phyloP scores from a whole-genome alignment of 768 basidiomycete species.

The Suillus discolor region DNA sequence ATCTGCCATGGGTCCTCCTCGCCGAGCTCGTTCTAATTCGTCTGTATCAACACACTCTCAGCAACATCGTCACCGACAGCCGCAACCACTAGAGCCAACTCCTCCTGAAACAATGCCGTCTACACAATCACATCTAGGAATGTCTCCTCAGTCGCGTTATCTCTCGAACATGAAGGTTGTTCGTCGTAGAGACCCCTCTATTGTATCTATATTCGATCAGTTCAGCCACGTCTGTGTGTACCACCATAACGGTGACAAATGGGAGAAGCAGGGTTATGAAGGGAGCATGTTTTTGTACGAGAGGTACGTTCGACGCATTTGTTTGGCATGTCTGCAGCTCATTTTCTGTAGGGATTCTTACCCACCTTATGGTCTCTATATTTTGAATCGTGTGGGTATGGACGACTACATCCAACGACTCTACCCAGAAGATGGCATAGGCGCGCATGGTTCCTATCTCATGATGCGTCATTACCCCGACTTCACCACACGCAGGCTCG shows the following conservation, averaged over 20 bases:
- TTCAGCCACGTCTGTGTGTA: slow-evolving; percentile 88
- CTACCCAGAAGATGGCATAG: slow-evolving; percentile 78
- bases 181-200: slow-evolving; percentile 76
- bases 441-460: slow-evolving; percentile 59
- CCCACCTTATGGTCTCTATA: slow-evolving; percentile 84
- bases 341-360: slow-evolving; percentile 58
- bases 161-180: slow-evolving; percentile 80
- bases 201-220: slow-evolving; percentile 81
- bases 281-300: slow-evolving; percentile 92
- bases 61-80: slow-evolving; percentile 6
- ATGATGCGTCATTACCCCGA: slow-evolving; percentile 77
- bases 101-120: slow-evolving; percentile 16
- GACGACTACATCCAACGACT: slow-evolving; percentile 77
- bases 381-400: slow-evolving; percentile 80
- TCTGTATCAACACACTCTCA: slow-evolving; percentile 20
- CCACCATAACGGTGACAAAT: slow-evolving; percentile 70
- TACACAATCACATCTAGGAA: slow-evolving; percentile 37
- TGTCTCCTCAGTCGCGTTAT: slow-evolving; percentile 70
- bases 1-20: slow-evolving; percentile 24
- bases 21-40: slow-evolving; percentile 35
- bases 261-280: slow-evolving; percentile 84
- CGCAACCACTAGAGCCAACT: slow-evolving; percentile 6
- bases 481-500: slow-evolving; percentile 55
- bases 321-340: neutral
- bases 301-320: slow-evolving; percentile 50